These are phyloP conservation scores for Rhododendron williamsianum DNA, from an alignment of 148 eudicot species.

Conservation along the genomic window DNA sequence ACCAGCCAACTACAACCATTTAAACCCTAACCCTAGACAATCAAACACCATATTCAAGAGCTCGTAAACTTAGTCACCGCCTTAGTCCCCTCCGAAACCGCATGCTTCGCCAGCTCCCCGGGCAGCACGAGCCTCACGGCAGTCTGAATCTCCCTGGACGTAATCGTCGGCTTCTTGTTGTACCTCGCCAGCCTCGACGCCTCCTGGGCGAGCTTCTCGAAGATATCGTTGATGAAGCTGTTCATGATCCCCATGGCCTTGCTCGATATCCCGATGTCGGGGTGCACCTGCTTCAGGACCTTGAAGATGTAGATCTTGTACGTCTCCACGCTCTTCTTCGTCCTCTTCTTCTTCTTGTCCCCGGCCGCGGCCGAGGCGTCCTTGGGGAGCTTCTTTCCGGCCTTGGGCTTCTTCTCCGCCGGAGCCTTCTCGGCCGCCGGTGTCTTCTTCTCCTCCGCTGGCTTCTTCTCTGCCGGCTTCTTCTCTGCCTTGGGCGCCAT, in stretches of 20 bases:
- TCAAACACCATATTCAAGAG: constrained; percentile 2
- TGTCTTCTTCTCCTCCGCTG: constrained; percentile 20
- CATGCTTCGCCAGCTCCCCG: constrained; percentile 28
- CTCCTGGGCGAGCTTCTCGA: constrained; percentile 46
- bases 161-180: constrained; percentile 41
- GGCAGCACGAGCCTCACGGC: constrained; percentile 32
- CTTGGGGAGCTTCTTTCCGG: constrained; percentile 29
- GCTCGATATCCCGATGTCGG: constrained; percentile 42
- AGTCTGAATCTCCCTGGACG: constrained; percentile 42
- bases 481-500: constrained; percentile 28
- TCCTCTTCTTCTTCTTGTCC: constrained; percentile 36
- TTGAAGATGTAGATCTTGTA: constrained; percentile 49
- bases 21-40: constrained; percentile 8
- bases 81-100: constrained; percentile 25
- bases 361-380: constrained; percentile 20
- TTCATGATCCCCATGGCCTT: constrained; percentile 53
- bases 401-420: constrained; percentile 35
- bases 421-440: constrained; percentile 26
- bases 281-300: constrained; percentile 46
- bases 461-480: constrained; percentile 26
- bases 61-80: constrained; percentile 27
- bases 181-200: constrained; percentile 31
- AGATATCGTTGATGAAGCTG: constrained; percentile 40
- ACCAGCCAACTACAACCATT: background rate
- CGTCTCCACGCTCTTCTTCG: constrained; percentile 36